These are phyloP conservation scores for Basidiobolus meristosporus DNA, from an alignment of 371 early-diverging fungal species.

Conservation along the genomic window DNA sequence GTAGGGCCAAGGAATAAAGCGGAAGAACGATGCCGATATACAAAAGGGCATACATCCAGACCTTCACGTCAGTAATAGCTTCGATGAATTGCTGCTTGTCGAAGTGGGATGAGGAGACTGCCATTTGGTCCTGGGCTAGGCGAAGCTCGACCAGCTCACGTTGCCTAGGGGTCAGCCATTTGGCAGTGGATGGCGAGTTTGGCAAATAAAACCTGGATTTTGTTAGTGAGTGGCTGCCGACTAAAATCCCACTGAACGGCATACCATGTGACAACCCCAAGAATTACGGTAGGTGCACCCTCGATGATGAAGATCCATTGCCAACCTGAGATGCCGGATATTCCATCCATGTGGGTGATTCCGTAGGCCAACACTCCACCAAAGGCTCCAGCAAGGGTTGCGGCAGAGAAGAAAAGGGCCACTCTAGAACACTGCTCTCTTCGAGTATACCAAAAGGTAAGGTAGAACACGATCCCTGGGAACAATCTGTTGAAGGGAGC, in stretches of 20 bases:
- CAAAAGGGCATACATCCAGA: constrained; percentile 18
- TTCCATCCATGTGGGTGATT: constrained; percentile 31
- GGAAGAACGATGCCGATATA: constrained; percentile 35
- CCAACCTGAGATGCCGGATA: constrained; percentile 20
- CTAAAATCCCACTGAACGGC: too few species aligned
- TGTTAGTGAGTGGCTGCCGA: too few species aligned
- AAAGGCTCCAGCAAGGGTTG: constrained; percentile 50
- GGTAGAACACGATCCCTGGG: constrained; percentile 49
- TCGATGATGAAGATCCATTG: constrained; percentile 18
- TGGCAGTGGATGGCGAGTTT: too few species aligned
- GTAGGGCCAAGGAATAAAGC: constrained; percentile 32
- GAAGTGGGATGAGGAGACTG: too few species aligned
- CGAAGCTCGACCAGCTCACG: too few species aligned
- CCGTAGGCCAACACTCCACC: constrained; percentile 36
- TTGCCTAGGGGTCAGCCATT: too few species aligned
- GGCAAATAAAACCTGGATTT: too few species aligned
- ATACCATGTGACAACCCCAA: constrained; percentile 1
- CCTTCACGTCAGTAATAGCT: constrained; percentile 25
- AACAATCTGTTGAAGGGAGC: too few species aligned
- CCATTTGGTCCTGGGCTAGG: too few species aligned
- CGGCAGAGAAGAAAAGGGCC: constrained; percentile 39
- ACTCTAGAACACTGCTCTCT: constrained; percentile 45
- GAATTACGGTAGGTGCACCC: constrained; percentile 2
- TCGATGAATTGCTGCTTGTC: constrained; percentile 22
- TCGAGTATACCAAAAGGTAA: constrained; percentile 59